Conservation (phyloP, 495 filamentous ascomycete species). For the Xylaria acuta region DNA sequence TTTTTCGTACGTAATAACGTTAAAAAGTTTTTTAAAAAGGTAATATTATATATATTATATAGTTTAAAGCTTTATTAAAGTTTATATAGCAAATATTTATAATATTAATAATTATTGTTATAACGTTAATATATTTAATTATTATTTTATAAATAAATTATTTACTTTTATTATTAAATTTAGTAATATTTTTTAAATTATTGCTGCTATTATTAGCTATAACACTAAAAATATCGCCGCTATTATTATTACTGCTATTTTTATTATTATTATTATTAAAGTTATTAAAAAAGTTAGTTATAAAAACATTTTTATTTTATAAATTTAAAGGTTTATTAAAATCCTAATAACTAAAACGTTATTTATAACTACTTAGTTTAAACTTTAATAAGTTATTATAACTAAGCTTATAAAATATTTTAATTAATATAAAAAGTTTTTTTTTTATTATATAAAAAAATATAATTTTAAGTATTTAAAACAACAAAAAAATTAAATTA, state of each 20-base stretch:
- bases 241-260: neutral
- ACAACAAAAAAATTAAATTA: neutral
- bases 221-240: neutral
- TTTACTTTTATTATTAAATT: neutral
- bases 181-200: neutral
- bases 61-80: neutral
- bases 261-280: neutral
- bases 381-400: neutral
- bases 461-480: neutral
- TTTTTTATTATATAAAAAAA: neutral
- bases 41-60: neutral
- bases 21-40: neutral
- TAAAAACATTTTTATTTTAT: neutral
- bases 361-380: neutral
- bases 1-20: neutral
- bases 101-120: neutral
- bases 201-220: neutral
- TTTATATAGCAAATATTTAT: neutral
- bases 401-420: neutral
- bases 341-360: neutral
- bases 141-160: neutral
- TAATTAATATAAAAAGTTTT: neutral
- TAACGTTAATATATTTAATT: neutral
- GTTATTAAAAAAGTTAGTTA: neutral
- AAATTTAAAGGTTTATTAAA: neutral